Evolutionary conservation across 1,284 basidiomycete genomes (phyloP).

Genomic region (Trichosporon asahii): DNA sequence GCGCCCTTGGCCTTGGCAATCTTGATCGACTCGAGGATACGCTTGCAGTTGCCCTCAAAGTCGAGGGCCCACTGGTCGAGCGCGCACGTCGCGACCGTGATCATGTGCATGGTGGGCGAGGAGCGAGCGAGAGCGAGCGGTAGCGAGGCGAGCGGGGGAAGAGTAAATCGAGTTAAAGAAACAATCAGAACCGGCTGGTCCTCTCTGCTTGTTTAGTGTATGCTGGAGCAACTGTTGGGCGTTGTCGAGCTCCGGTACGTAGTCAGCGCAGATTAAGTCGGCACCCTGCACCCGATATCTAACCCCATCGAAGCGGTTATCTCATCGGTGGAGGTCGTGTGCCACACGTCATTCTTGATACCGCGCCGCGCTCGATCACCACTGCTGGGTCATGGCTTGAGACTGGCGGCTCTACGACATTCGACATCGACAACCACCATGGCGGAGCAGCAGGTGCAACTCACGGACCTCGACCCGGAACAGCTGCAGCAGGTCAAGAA

Average conservation of each 20-base stretch:
- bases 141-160: no score
- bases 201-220: not conserved
- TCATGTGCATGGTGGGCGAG: constrained; percentile 51
- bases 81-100: constrained; percentile 76
- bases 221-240: not conserved
- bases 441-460: constrained; percentile 66
- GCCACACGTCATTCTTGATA: constrained; percentile 16
- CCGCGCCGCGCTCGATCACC: not conserved
- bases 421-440: constrained; percentile 28
- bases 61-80: constrained; percentile 96
- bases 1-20: constrained; percentile 87
- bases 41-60: constrained; percentile 86
- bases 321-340: constrained; percentile 4
- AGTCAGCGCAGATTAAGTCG: not conserved
- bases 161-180: no score
- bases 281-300: not conserved
- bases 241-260: not conserved
- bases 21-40: constrained; percentile 83
- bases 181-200: not conserved
- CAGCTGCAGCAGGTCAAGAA: constrained; percentile 81
- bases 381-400: not conserved
- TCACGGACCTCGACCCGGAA: constrained; percentile 72
- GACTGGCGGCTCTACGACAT: not conserved
- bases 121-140: no score
- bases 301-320: not conserved